These are phyloP conservation scores for Mrakia frigida DNA, from an alignment of 768 basidiomycete genomes.

Conservation along the genomic window DNA sequence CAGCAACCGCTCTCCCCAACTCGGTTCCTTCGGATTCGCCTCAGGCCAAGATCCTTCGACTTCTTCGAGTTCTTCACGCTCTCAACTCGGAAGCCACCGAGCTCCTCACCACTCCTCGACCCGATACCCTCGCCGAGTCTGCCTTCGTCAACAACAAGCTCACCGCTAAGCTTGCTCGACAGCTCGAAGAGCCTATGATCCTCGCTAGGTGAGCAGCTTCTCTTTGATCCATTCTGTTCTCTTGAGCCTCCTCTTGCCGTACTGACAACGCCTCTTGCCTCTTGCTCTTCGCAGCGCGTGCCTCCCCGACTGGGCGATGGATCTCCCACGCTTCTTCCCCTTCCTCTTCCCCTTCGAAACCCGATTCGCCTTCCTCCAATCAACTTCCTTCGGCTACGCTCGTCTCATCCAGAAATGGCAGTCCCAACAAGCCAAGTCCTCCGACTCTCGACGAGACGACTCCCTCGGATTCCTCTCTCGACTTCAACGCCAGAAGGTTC, in stretches of 20 bases:
- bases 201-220: conserved; percentile 70
- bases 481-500: conserved; percentile 89
- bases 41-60: conserved; percentile 81
- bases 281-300: conserved; percentile 62
- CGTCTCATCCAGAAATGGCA: conserved; percentile 93
- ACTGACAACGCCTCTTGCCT: background rate
- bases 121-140: conserved; percentile 57
- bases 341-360: conserved; percentile 99
- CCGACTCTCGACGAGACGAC: conserved; percentile 70
- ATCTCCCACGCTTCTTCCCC: conserved; percentile 91
- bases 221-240: background rate
- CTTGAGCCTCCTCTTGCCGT: background rate
- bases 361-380: conserved; percentile 93
- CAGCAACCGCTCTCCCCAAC: conserved; percentile 60
- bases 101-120: conserved; percentile 2
- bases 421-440: conserved; percentile 68
- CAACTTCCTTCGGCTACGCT: conserved; percentile 94
- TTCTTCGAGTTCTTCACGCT: conserved; percentile 79
- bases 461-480: conserved; percentile 88
- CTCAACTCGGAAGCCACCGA: conserved; percentile 58
- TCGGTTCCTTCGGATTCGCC: conserved; percentile 78
- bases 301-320: conserved; percentile 93
- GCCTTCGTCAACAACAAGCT: conserved; percentile 97
- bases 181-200: conserved; percentile 97
- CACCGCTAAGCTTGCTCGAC: conserved; percentile 93